Percentiles rank a stretch among this genome's conserved stretches.
phyloP scores from a whole-genome alignment of 352 stramenopile species.

The Globisporangium irregulare region DNA sequence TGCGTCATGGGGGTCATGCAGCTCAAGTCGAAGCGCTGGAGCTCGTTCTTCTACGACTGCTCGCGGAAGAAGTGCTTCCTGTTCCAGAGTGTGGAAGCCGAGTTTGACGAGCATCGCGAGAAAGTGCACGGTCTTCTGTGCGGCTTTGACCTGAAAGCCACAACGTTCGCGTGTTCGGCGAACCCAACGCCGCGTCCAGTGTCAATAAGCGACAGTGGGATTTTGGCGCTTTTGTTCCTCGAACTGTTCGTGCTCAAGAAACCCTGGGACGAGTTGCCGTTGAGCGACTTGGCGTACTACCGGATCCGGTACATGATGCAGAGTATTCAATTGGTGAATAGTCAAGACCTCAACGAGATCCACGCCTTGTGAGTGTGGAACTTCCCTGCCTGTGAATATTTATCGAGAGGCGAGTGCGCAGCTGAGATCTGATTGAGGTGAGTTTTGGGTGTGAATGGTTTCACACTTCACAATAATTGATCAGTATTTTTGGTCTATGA shows the following conservation, averaged over 20 bases:
- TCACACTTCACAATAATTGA: too few relatives aligned
- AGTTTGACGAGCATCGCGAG: constrained; percentile 7
- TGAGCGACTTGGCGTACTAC: background rate
- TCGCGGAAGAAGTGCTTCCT: constrained; percentile 5
- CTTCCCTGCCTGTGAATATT: too few relatives aligned
- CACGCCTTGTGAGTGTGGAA: background rate
- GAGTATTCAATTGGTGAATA: constrained; percentile 7
- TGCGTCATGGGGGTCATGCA: constrained; percentile 5
- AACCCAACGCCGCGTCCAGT: background rate
- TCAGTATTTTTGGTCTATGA: too few relatives aligned
- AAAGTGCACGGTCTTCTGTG: background rate
- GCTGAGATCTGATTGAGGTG: too few relatives aligned
- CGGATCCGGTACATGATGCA: constrained; percentile 8
- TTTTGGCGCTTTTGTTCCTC: constrained; percentile 11
- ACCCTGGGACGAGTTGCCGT: background rate
- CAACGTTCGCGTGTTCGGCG: background rate
- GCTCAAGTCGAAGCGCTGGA: constrained; percentile 4
- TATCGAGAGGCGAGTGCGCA: too few relatives aligned
- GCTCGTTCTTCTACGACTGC: background rate
- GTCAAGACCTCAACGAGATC: constrained; percentile 10
- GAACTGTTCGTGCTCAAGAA: constrained; percentile 6
- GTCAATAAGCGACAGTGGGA: constrained; percentile 2
- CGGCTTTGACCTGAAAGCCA: background rate
- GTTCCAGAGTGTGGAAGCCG: background rate
- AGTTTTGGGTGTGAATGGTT: too few relatives aligned